Evolutionary conservation across 1,139 yeast species (phyloP).

Genomic region (Pichia cactophila): DNA sequence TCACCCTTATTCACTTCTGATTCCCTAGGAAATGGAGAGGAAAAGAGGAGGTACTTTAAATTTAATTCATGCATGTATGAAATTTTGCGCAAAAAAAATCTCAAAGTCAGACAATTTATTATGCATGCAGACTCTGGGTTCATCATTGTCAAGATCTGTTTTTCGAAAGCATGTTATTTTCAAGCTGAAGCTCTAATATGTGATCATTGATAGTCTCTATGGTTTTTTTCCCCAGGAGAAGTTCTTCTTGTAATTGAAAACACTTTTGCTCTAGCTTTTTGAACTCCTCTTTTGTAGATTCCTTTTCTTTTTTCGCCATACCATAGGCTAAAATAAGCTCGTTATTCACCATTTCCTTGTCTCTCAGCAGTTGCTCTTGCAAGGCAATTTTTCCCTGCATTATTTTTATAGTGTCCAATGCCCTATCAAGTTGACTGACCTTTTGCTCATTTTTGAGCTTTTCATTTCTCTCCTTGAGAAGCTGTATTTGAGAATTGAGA

Average conservation of each 20-base stretch:
- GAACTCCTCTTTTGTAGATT: slow-evolving; percentile 22
- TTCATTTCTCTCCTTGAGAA: slow-evolving; percentile 1
- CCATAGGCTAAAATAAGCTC: slow-evolving; percentile 15
- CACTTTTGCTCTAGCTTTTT: slow-evolving; percentile 30
- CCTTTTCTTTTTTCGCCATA: slow-evolving; percentile 17
- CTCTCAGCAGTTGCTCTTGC: slow-evolving; percentile 6
- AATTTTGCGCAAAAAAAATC: too few species aligned
- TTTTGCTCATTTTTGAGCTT: background rate
- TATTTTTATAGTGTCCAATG: slow-evolving; percentile 8
- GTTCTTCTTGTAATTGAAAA: slow-evolving; percentile 36
- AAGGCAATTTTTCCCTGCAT: slow-evolving; percentile 8
- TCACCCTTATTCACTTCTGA: background rate
- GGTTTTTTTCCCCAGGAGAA: slow-evolving; percentile 46
- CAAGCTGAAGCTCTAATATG: slow-evolving; percentile 59
- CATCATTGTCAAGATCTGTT: slow-evolving; percentile 2
- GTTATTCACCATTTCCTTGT: slow-evolving; percentile 12
- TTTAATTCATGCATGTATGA: too few species aligned
- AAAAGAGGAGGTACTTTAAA: background rate
- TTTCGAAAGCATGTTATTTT: slow-evolving; percentile 42
- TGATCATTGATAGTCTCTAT: slow-evolving; percentile 66
- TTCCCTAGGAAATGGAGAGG: background rate
- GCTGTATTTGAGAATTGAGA: slow-evolving; percentile 3
- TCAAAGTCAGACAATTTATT: too few species aligned
- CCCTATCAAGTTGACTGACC: slow-evolving; percentile 10
- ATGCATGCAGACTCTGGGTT: background rate